Evolutionary conservation across 306 rosid genomes (phyloP).

Genomic region (Styphnolobium japonicum): DNA sequence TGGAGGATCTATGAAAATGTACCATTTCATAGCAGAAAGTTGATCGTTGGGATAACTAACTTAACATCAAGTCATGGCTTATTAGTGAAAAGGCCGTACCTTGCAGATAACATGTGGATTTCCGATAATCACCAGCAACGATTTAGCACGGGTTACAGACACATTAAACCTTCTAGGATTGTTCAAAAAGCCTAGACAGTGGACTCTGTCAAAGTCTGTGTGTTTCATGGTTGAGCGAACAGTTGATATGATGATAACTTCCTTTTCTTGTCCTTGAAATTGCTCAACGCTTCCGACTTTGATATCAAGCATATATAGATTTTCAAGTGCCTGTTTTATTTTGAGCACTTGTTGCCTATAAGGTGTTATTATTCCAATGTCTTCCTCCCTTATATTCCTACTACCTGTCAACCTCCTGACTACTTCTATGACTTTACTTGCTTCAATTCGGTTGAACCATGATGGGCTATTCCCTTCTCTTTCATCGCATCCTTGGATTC

Average conservation of each 20-base stretch:
- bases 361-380: conserved; percentile 90
- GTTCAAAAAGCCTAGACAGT: conserved; percentile 89
- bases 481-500: conserved; percentile 98
- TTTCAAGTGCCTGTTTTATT: conserved; percentile 66
- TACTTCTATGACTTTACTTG: conserved; percentile 73
- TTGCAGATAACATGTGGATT: conserved; percentile 83
- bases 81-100: conserved; percentile 47
- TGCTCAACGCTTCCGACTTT: conserved; percentile 97
- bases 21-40: neutral
- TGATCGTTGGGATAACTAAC: neutral
- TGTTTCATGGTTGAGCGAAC: conserved; percentile 95
- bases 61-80: neutral
- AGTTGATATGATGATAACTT: conserved; percentile 84
- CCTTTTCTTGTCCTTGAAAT: conserved; percentile 88
- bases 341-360: conserved; percentile 89
- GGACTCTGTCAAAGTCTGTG: conserved; percentile 73
- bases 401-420: conserved; percentile 42
- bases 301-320: conserved; percentile 48
- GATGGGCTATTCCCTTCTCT: conserved; percentile 96
- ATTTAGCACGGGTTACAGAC: conserved; percentile 87
- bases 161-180: conserved; percentile 89
- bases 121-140: conserved; percentile 79
- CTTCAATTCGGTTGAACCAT: conserved; percentile 96
- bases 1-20: neutral
- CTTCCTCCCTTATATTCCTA: conserved; percentile 55